Evolutionary conservation across 225 moss, liverwort and hornwort genomes (phyloP).

Genomic region (Physcomitrellopsis africana): DNA sequence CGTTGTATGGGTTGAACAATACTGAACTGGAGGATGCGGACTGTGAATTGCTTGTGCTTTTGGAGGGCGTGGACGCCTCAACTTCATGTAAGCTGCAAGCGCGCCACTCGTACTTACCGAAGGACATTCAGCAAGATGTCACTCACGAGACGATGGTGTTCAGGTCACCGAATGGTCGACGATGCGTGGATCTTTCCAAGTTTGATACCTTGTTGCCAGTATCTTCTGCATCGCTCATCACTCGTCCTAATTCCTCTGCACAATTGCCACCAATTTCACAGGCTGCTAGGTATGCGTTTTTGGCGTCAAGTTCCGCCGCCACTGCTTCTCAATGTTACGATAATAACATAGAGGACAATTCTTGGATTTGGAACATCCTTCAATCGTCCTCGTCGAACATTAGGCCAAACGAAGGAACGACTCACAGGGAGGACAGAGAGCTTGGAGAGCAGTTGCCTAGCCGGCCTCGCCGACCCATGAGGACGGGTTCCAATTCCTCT

Average conservation of each 20-base stretch:
- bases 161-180: conserved; percentile 47
- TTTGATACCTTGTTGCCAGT: conserved; percentile 79
- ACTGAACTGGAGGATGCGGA: conserved; percentile 63
- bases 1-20: conserved; percentile 47
- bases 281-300: conserved; percentile 50
- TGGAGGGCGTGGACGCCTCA: conserved; percentile 76
- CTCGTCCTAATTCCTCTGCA: conserved; percentile 55
- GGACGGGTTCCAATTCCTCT: conserved; percentile 34
- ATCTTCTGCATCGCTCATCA: conserved; percentile 53
- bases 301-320: conserved; percentile 32
- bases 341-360: conserved; percentile 20
- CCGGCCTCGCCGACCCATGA: conserved; percentile 30
- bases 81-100: conserved; percentile 94
- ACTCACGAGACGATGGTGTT: conserved; percentile 84
- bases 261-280: conserved; percentile 61
- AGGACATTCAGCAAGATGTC: conserved; percentile 62
- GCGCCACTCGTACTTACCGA: conserved; percentile 83
- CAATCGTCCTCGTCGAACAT: conserved; percentile 38
- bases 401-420: neutral
- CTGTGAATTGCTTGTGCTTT: conserved; percentile 58
- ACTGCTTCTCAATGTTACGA: conserved; percentile 4
- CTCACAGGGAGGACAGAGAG: neutral
- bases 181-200: conserved; percentile 76
- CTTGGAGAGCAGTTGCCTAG: neutral
- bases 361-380: conserved; percentile 40